These are phyloP conservation scores for Phyllosticta citrichinensis DNA, from an alignment of 2,329 filamentous ascomycete species.

Conservation along the genomic window DNA sequence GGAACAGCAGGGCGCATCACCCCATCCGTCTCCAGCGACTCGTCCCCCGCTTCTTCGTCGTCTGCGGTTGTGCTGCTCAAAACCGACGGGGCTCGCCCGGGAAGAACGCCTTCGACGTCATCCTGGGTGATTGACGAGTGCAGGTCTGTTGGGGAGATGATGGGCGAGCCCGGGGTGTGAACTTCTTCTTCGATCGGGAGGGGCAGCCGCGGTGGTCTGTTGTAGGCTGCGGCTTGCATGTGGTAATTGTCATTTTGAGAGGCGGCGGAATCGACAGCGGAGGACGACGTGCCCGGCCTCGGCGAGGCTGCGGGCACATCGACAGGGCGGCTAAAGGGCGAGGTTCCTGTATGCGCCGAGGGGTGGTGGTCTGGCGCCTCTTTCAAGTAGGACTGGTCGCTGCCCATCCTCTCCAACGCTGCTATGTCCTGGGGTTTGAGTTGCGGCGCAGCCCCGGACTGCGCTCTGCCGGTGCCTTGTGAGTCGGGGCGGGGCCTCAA, in stretches of 20 bases:
- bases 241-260: conserved; percentile 21
- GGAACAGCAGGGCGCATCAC: conserved; percentile 71
- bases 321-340: conserved; percentile 29
- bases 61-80: conserved; percentile 54
- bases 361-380: conserved; percentile 1
- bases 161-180: conserved; percentile 81
- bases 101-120: conserved; percentile 42
- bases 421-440: conserved; percentile 19
- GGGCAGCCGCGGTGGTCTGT: conserved; percentile 76
- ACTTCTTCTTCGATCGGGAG: conserved; percentile 89
- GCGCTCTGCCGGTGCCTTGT: conserved; percentile 18
- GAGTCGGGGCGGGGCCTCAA: conserved; percentile 16
- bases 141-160: conserved; percentile 62
- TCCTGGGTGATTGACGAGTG: conserved; percentile 34
- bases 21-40: conserved; percentile 56
- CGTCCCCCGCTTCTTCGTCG: conserved; percentile 54
- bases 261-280: conserved; percentile 20
- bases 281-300: conserved; percentile 13
- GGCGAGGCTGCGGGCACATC: conserved; percentile 23
- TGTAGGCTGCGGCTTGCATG: conserved; percentile 32
- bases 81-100: conserved; percentile 42
- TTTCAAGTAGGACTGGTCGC: conserved; percentile 29
- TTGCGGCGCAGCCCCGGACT: conserved; percentile 13
- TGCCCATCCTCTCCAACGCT: conserved; percentile 27
- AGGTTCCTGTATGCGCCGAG: conserved; percentile 6